These are phyloP conservation scores for Zea luxurians DNA, from an alignment of 176 grass and related monocot genomes.

Conservation along the genomic window DNA sequence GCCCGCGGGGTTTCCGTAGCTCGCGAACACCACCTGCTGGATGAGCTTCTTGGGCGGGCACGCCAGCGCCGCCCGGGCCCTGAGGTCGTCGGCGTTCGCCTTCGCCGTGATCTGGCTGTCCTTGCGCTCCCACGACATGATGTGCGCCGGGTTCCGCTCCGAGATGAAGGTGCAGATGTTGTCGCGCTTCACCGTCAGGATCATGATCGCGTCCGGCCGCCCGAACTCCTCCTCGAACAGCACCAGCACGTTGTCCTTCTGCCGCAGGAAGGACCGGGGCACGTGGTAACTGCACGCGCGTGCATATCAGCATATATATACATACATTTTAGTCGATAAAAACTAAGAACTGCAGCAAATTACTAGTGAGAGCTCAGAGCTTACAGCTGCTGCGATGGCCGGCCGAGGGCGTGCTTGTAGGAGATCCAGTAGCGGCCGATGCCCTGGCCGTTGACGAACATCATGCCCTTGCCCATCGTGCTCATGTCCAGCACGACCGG, in stretches of 20 bases:
- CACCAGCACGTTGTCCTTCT: constrained; percentile 56
- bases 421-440: constrained; percentile 83
- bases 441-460: constrained; percentile 66
- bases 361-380: not conserved
- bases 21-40: constrained; percentile 70
- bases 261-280: constrained; percentile 53
- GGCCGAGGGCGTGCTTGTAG: constrained; percentile 60
- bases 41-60: constrained; percentile 71
- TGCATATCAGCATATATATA: not conserved
- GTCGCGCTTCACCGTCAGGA: constrained; percentile 85
- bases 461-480: constrained; percentile 71
- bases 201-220: constrained; percentile 57
- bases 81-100: constrained; percentile 34
- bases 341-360: not conserved
- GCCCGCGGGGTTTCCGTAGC: constrained; percentile 77
- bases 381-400: constrained; percentile 71
- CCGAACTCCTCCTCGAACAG: constrained; percentile 83
- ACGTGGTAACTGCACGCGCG: constrained; percentile 42
- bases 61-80: constrained; percentile 39
- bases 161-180: constrained; percentile 86
- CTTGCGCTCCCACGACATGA: constrained; percentile 54
- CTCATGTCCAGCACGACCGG: constrained; percentile 66
- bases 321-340: not conserved
- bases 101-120: constrained; percentile 43
- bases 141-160: constrained; percentile 60